A percentile compares a stretch with the other conserved stretches of the same genome.
Conservation (phyloP, 148 eudicot species). For the Rhododendron ovatum region DNA sequence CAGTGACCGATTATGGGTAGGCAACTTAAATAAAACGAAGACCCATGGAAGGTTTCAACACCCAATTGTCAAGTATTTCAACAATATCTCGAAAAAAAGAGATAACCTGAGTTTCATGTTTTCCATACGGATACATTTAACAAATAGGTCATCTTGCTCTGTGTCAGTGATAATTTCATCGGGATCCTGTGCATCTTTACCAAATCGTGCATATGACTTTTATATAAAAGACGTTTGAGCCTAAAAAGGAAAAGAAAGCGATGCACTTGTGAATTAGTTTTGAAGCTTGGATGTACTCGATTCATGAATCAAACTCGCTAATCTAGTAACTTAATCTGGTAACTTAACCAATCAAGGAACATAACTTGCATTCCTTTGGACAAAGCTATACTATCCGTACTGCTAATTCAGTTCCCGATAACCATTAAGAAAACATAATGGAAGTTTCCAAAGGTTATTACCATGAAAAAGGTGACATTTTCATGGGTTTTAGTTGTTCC, state of each 20-base stretch:
- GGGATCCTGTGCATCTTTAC: slow-evolving; percentile 13
- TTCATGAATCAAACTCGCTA: not conserved
- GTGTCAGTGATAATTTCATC: slow-evolving; percentile 18
- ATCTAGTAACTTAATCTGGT: not conserved
- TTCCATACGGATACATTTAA: slow-evolving; percentile 42
- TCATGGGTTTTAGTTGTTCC: not conserved
- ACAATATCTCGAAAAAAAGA: not conserved
- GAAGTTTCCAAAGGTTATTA: not conserved
- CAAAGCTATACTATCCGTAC: not conserved
- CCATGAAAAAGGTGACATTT: not conserved
- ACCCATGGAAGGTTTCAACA: not conserved
- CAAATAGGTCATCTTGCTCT: slow-evolving; percentile 31
- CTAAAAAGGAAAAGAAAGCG: slow-evolving; percentile 13
- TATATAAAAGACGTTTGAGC: slow-evolving; percentile 20
- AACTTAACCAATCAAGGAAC: not conserved
- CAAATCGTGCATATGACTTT: slow-evolving; percentile 15
- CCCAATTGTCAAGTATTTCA: not conserved
- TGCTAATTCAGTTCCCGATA: not conserved
- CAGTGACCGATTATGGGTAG: not conserved
- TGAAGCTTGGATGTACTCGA: not conserved
- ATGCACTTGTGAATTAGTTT: not conserved
- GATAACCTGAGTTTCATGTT: slow-evolving; percentile 40
- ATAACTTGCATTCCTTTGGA: not conserved
- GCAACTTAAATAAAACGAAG: not conserved
- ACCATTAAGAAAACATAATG: not conserved